Evolutionary conservation across 2,329 filamentous ascomycete genomes (phyloP).

Genomic region (Colletotrichum liriopes): DNA sequence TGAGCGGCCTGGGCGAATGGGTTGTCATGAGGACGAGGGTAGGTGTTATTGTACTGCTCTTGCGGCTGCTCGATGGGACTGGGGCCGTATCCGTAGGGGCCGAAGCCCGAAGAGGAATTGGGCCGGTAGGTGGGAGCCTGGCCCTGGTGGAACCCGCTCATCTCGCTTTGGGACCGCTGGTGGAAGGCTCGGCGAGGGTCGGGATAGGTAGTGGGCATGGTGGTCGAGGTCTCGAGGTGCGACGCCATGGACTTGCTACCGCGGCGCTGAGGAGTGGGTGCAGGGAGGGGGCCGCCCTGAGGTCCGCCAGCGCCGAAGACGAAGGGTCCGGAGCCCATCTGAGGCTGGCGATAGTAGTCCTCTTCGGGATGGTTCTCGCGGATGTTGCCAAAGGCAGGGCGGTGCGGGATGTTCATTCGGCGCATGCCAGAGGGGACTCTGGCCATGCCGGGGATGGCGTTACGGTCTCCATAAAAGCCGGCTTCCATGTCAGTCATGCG

Average conservation of each 20-base stretch:
- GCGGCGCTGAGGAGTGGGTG: conserved; percentile 46
- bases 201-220: conserved; percentile 40
- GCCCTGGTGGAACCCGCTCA: conserved; percentile 44
- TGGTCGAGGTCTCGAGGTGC: conserved; percentile 44
- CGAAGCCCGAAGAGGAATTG: conserved; percentile 41
- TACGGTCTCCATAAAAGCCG: conserved; percentile 45
- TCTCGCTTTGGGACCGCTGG: conserved; percentile 51
- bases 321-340: conserved; percentile 42
- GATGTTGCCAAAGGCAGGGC: conserved; percentile 51
- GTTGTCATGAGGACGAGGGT: conserved; percentile 42
- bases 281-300: conserved; percentile 45
- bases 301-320: conserved; percentile 40
- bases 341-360: conserved; percentile 46
- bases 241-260: conserved; percentile 43
- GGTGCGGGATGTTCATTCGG: conserved; percentile 43
- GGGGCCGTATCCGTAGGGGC: conserved; percentile 36
- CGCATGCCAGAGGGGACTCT: conserved; percentile 43
- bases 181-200: conserved; percentile 47
- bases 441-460: conserved; percentile 43
- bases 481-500: conserved; percentile 45
- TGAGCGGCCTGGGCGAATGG: conserved; percentile 31
- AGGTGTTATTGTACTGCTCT: conserved; percentile 43
- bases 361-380: conserved; percentile 53
- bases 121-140: conserved; percentile 43
- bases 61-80: conserved; percentile 37